phyloP scores from a whole-genome alignment of 2,329 filamentous ascomycete species.

The Talaromyces sp. region DNA sequence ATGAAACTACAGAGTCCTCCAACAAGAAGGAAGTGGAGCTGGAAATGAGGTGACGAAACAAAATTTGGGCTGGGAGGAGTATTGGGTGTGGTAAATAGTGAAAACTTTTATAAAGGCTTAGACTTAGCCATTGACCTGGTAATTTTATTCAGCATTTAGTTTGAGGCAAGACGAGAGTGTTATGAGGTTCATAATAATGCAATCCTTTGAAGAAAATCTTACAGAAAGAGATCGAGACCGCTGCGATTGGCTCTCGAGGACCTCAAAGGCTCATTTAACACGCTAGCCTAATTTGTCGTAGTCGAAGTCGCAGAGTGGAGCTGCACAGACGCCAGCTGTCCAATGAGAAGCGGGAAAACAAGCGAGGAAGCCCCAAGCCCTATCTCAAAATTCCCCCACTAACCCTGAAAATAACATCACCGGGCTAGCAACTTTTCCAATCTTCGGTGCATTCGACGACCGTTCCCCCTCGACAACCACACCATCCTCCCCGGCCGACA shows the following conservation, averaged over 20 bases:
- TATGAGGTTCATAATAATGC: not conserved
- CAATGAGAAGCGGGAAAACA: conserved; percentile 17
- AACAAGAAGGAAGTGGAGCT: conserved; percentile 39
- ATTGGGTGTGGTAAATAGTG: not conserved
- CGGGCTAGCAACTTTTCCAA: conserved; percentile 18
- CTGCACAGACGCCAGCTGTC: not conserved
- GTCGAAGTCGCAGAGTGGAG: not conserved
- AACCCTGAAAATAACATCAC: conserved; percentile 15
- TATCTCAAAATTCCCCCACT: conserved; percentile 37
- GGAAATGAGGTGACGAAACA: conserved; percentile 43
- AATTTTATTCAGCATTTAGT: not conserved
- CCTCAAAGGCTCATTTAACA: not conserved
- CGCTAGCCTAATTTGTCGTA: conserved; percentile 4
- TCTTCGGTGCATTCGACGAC: conserved; percentile 18
- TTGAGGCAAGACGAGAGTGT: not conserved
- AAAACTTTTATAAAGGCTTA: not conserved
- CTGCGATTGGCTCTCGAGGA: not conserved
- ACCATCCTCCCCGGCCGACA: conserved; percentile 27
- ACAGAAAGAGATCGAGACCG: not conserved
- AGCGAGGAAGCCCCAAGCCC: conserved; percentile 36
- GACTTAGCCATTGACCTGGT: not conserved
- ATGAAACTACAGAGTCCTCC: conserved; percentile 22
- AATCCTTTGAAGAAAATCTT: not conserved
- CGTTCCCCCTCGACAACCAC: conserved; percentile 20
- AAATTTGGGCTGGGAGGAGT: not conserved